Base-by-base conservation (phyloP, 2,329 filamentous ascomycete genomes). In the Botrytis galanthina region DNA sequence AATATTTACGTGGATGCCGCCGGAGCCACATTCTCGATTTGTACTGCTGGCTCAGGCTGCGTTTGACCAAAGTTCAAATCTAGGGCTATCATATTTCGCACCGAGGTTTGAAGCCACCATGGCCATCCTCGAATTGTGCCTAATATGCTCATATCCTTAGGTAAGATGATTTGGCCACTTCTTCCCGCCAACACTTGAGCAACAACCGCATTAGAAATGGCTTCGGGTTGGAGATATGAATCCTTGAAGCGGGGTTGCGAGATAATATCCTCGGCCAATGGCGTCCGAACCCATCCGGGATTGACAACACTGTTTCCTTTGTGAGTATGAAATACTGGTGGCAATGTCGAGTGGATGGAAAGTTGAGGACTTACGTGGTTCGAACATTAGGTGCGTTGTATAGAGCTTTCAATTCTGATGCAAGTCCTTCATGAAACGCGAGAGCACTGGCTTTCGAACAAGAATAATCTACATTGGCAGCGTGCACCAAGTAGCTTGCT, bases 391-490 rank as follows among this genome's bases (percentile, higher is more conserved):
- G 87, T 3, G 91, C 91, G n/a, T 87, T 85, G 81, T 93, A 91
- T 63, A 85, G 82, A 14, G 86, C 86, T 60, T 81, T 82, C 74
- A 92, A 81, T 81, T 92, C 90, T 2, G 85, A 83, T 2, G 85
- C 82, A 12, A 92, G 82, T 0, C 87, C 91, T 80, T 94, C 91
- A 78, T 93, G 90, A 80, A 94, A 90, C 12, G 89, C 84, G 46
- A 92, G 80, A 6, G 89, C 87, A 0, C 88, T 90, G 3, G 90
- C 87, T 81, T 94, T 94, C 75, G 86, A 87, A n/a, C 88, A 87
- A 4, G 85, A 84, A 82, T 94, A 94, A 82, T 93, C 91, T 54
- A 91, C 87, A 64, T 78, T 80, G 61, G 73, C 66, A 0, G 77
- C 75, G 46, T 75, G 71, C 8, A 76, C 75, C 29, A 79, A 22